Conservation (phyloP, 352 stramenopile species). For the Phytophthora rubi region DNA sequence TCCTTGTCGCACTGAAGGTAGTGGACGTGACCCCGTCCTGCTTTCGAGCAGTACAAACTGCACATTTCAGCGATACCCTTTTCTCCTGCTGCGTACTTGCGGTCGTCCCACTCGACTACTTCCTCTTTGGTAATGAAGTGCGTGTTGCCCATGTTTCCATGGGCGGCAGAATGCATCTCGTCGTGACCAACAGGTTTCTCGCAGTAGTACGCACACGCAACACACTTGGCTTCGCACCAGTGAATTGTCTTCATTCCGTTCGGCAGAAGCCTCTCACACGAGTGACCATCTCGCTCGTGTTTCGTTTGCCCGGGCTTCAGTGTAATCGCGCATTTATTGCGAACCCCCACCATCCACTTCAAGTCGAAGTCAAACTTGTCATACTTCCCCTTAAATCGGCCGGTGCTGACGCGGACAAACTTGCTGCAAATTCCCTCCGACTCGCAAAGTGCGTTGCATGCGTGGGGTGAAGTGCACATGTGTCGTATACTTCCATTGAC, state of each 20-base stretch:
- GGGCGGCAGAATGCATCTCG: constrained; percentile 25
- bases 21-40: constrained; percentile 38
- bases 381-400: neutral
- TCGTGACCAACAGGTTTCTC: constrained; percentile 33
- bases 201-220: constrained; percentile 37
- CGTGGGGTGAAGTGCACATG: constrained; percentile 23
- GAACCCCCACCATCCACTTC: constrained; percentile 2
- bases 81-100: constrained; percentile 32
- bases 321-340: neutral
- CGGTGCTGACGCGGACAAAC: neutral
- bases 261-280: neutral
- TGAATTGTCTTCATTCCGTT: constrained; percentile 17
- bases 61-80: constrained; percentile 41
- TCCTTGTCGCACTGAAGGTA: constrained; percentile 30
- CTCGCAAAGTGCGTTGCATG: constrained; percentile 22
- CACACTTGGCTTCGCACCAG: constrained; percentile 25
- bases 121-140: constrained; percentile 31
- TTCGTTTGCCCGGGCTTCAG: neutral
- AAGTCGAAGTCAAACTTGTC: neutral
- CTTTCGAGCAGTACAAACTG: constrained; percentile 34
- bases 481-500: neutral
- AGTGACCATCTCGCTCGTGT: neutral
- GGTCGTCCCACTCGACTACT: constrained; percentile 14
- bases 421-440: constrained; percentile 31
- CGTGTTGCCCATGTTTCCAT: constrained; percentile 44